These are phyloP conservation scores for Metschnikowia henanensis DNA, from an alignment of 805 yeast genomes.

Conservation along the genomic window DNA sequence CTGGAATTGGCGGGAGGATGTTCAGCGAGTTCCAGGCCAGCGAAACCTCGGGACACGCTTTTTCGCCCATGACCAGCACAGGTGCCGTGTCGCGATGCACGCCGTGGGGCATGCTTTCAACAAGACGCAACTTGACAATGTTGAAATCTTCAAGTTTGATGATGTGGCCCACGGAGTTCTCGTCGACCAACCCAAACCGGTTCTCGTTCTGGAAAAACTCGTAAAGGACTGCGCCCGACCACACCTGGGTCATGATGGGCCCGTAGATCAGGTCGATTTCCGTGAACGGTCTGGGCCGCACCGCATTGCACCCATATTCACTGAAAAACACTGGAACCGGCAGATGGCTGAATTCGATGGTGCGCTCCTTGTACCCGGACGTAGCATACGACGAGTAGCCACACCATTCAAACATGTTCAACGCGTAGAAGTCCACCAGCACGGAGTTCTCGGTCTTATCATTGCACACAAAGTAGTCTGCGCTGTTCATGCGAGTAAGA, in stretches of 20 bases:
- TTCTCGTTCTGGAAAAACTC: slow-evolving; percentile 38
- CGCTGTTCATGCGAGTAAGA: slow-evolving; percentile 25
- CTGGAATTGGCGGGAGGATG: slow-evolving; percentile 42
- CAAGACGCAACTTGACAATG: slow-evolving; percentile 25
- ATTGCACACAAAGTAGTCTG: slow-evolving; percentile 33
- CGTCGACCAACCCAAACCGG: slow-evolving; percentile 37
- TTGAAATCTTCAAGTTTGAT: slow-evolving; percentile 33
- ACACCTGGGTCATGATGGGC: slow-evolving; percentile 32
- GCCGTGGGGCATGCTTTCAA: slow-evolving; percentile 23
- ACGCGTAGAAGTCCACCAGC: slow-evolving; percentile 34
- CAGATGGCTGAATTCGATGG: slow-evolving; percentile 27
- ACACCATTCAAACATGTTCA: slow-evolving; percentile 45
- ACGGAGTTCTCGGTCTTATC: slow-evolving; percentile 4
- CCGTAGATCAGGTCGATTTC: slow-evolving; percentile 39
- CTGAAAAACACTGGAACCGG: slow-evolving; percentile 40
- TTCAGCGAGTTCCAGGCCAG: slow-evolving; percentile 14
- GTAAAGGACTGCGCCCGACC: slow-evolving; percentile 42
- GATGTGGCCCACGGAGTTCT: slow-evolving; percentile 25
- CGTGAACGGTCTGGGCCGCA: slow-evolving; percentile 39
- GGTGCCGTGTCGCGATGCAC: slow-evolving; percentile 7
- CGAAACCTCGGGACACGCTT: slow-evolving; percentile 11
- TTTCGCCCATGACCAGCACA: neutral
- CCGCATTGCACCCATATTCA: slow-evolving; percentile 39
- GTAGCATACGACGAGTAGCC: slow-evolving; percentile 38
- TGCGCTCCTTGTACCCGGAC: slow-evolving; percentile 38